Percentiles rank a stretch among this genome's conserved stretches.
These are phyloP conservation scores for Oldenlandia corymbosa DNA, from an alignment of 257 asterid genomes.

Conservation along the genomic window DNA sequence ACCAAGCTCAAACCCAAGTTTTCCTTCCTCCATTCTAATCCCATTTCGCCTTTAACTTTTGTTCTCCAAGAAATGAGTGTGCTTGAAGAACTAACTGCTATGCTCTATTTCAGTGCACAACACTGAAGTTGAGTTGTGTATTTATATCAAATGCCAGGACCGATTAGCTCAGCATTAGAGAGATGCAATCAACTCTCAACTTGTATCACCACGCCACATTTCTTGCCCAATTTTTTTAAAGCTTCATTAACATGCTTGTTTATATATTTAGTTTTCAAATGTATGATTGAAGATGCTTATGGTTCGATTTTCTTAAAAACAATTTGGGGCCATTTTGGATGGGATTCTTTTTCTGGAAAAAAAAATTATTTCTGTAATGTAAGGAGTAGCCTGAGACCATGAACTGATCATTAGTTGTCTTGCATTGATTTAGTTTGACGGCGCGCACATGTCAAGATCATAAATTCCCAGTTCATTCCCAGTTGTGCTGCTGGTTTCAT, in stretches of 20 bases:
- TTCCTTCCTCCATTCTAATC: conserved; percentile 42
- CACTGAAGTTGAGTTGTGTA: neutral
- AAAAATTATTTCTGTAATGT: too few relatives aligned
- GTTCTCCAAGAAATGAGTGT: neutral
- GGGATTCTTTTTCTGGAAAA: neutral
- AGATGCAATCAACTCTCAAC: conserved; percentile 3
- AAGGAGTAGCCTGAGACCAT: neutral
- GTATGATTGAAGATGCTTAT: too few relatives aligned
- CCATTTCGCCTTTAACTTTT: conserved; percentile 24
- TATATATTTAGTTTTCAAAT: neutral
- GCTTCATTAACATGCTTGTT: neutral
- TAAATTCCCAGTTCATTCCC: too few relatives aligned
- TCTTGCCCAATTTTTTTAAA: neutral
- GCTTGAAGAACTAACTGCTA: neutral
- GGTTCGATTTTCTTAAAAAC: too few relatives aligned
- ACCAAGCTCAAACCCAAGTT: conserved; percentile 45
- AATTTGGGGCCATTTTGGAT: neutral
- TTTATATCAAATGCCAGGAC: neutral
- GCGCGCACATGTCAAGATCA: too few relatives aligned
- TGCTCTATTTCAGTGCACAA: neutral
- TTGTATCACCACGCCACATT: neutral
- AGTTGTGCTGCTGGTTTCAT: too few relatives aligned
- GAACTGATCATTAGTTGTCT: too few relatives aligned
- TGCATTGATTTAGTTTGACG: too few relatives aligned
- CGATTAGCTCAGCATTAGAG: too few relatives aligned